A percentile compares a stretch with the other conserved stretches of the same genome.
phyloP scores from a whole-genome alignment of 139 green algal genomes.

The Coccomyxa sp. region DNA sequence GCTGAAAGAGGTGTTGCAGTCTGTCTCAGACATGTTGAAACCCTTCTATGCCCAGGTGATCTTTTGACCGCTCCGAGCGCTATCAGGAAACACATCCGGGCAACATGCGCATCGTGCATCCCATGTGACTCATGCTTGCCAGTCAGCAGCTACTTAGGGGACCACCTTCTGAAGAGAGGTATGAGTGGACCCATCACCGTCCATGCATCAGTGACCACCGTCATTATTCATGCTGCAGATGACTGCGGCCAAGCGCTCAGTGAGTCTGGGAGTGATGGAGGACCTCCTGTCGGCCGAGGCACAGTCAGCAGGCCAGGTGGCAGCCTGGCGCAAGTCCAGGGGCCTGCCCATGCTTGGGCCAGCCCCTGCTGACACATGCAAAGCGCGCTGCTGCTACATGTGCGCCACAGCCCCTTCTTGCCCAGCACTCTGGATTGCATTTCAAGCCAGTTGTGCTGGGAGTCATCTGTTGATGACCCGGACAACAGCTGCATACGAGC shows the following conservation, averaged over 20 bases:
- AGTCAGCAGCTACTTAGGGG: too few species aligned
- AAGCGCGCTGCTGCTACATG: conserved; percentile 7
- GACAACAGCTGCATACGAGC: too few species aligned
- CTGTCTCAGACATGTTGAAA: conserved; percentile 4
- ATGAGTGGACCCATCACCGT: too few species aligned
- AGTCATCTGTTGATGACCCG: too few species aligned
- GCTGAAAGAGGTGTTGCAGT: conserved; percentile 8
- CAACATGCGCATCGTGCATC: background rate
- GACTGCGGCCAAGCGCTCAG: conserved; percentile 14
- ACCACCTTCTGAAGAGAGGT: too few species aligned
- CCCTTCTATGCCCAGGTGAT: conserved; percentile 13
- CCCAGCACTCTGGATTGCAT: too few species aligned
- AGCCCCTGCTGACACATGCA: conserved; percentile 5
- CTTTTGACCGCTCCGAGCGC: background rate
- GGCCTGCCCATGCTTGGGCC: conserved; percentile 1
- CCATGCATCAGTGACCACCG: too few species aligned
- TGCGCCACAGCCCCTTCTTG: background rate
- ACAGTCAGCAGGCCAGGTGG: conserved; percentile 3
- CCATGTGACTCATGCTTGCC: background rate
- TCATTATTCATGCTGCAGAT: conserved; percentile 11
- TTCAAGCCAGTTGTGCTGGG: too few species aligned
- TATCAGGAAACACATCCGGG: too few species aligned
- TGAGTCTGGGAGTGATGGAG: background rate
- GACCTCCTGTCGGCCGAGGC: background rate
- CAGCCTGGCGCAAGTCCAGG: conserved; percentile 6